phyloP scores from a whole-genome alignment of 352 stramenopile species.

The Thalassiosira exigua region DNA sequence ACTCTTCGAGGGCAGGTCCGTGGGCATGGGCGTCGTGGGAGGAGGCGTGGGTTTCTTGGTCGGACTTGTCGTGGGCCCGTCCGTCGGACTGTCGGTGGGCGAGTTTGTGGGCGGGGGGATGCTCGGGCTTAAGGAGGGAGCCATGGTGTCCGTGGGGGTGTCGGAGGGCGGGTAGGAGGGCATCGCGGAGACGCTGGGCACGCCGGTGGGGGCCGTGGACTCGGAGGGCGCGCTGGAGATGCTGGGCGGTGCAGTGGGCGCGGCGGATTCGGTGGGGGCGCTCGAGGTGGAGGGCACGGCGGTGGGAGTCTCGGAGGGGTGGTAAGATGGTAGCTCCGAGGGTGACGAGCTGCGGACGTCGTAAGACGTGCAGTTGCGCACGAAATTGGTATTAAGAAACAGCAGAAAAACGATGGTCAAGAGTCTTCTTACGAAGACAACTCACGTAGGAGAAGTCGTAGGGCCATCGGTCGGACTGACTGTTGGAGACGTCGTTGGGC shows the following conservation, averaged over 20 bases:
- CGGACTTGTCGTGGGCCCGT: slow-evolving; percentile 2
- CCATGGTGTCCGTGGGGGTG: background rate
- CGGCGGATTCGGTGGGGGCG: slow-evolving; percentile 2
- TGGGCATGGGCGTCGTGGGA: background rate
- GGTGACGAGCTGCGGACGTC: background rate
- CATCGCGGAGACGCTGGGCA: background rate
- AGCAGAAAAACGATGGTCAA: background rate
- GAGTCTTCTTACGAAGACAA: background rate
- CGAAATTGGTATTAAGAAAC: background rate
- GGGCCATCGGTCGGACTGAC: background rate
- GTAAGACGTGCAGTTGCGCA: background rate
- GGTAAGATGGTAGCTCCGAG: background rate
- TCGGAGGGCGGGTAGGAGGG: background rate
- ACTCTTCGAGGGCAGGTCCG: background rate
- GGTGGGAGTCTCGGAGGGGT: background rate
- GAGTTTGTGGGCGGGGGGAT: background rate
- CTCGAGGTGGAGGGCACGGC: background rate
- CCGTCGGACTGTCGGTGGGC: slow-evolving; percentile 14
- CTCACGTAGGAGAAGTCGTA: background rate
- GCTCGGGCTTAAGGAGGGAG: background rate
- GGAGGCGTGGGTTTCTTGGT: slow-evolving; percentile 9
- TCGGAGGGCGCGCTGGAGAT: background rate
- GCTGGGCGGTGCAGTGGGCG: background rate
- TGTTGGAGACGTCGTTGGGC: background rate
- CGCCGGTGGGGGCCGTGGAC: background rate